Evolutionary conservation across 2,329 filamentous ascomycete genomes (phyloP).

Genomic region (Nothophaeocryptopus gaeumannii): DNA sequence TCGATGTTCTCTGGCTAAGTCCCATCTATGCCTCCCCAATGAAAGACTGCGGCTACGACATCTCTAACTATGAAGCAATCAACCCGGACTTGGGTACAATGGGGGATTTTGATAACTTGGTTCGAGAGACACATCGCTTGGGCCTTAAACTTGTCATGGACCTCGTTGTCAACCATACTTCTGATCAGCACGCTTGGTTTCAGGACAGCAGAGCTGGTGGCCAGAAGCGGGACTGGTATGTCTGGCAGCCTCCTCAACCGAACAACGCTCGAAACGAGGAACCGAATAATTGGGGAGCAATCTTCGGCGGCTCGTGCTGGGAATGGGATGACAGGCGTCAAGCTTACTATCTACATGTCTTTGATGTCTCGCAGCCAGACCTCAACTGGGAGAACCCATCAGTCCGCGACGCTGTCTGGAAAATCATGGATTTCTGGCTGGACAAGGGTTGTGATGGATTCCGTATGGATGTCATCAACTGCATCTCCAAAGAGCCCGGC

Average conservation of each 20-base stretch:
- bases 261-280: conserved; percentile 54
- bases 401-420: conserved; percentile 43
- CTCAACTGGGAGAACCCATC: conserved; percentile 48
- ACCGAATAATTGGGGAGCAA: conserved; percentile 54
- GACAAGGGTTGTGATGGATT: conserved; percentile 42
- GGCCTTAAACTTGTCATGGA: conserved; percentile 50
- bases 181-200: conserved; percentile 56
- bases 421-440: conserved; percentile 48
- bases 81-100: conserved; percentile 46
- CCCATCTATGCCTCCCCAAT: conserved; percentile 52
- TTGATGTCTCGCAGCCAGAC: conserved; percentile 46
- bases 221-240: conserved; percentile 60
- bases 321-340: conserved; percentile 45
- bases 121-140: conserved; percentile 41
- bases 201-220: conserved; percentile 49
- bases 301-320: conserved; percentile 41
- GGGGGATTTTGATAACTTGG: conserved; percentile 44
- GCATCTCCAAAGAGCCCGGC: conserved; percentile 43
- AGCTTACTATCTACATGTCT: conserved; percentile 47
- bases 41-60: conserved; percentile 54
- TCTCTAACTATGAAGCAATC: conserved; percentile 45
- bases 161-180: conserved; percentile 32
- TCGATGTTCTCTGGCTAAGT: conserved; percentile 65
- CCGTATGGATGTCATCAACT: conserved; percentile 49
- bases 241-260: conserved; percentile 60